Conservation (phyloP, 75 land plant species). For the Pseudotsuga menziesii region DNA sequence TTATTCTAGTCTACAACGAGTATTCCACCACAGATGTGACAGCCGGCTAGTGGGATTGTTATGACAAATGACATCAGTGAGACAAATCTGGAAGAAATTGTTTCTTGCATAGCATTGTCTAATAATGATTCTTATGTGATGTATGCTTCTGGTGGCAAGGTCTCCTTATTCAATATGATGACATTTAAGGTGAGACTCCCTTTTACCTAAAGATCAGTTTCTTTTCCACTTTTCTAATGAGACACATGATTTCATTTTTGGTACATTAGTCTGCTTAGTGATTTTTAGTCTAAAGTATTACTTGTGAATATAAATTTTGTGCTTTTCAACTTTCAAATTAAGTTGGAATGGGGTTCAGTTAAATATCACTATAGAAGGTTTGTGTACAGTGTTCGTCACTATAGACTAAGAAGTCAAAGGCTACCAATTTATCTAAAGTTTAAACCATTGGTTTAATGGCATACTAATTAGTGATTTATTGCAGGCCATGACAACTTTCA, state of each 20-base stretch:
- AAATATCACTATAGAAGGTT: no score
- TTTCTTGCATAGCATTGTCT: constrained; percentile 69
- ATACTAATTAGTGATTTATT: not conserved
- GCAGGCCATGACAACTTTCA: constrained; percentile 37
- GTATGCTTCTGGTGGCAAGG: constrained; percentile 84
- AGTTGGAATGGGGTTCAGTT: no score
- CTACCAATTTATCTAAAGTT: no score
- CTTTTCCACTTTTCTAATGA: not conserved
- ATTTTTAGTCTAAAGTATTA: no score
- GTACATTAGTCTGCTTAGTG: not conserved
- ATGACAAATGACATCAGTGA: constrained; percentile 71
- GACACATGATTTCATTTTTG: not conserved
- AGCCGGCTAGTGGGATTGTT: constrained; percentile 60
- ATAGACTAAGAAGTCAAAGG: no score
- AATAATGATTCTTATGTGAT: constrained; percentile 84
- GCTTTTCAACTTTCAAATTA: no score
- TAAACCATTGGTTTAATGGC: not conserved
- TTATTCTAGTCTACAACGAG: constrained; percentile 52
- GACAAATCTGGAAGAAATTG: constrained; percentile 58
- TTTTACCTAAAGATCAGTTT: not conserved
- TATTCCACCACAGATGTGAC: constrained; percentile 63
- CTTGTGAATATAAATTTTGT: not conserved
- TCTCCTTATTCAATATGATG: constrained; percentile 77
- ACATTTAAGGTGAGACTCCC: constrained; percentile 51
- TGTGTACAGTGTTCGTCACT: no score